These are phyloP conservation scores for Sutorius eximius DNA, from an alignment of 1,284 basidiomycete genomes.

Conservation along the genomic window DNA sequence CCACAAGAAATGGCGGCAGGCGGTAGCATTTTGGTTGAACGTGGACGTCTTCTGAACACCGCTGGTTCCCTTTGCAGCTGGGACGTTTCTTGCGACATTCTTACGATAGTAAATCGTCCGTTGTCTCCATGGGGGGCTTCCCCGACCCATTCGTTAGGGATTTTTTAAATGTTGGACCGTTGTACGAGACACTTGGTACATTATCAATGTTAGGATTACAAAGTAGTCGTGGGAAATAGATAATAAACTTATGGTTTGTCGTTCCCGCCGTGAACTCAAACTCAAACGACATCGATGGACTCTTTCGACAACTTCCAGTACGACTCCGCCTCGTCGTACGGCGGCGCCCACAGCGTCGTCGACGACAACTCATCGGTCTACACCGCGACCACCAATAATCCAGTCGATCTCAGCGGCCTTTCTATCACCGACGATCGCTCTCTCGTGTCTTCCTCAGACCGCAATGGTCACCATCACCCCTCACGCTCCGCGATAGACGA, in stretches of 20 bases:
- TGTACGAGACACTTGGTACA: conserved; percentile 7
- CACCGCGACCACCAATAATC: conserved; percentile 65
- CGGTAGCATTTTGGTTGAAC: conserved; percentile 20
- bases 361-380: conserved; percentile 87
- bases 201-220: conserved; percentile 14
- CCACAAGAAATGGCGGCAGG: conserved; percentile 25
- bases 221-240: conserved; percentile 34
- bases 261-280: conserved; percentile 2
- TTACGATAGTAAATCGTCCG: conserved; percentile 1
- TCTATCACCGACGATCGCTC: conserved; percentile 60
- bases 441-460: conserved; percentile 40
- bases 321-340: conserved; percentile 75
- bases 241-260: conserved; percentile 5
- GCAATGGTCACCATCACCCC: conserved; percentile 39
- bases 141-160: conserved; percentile 18
- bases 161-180: conserved; percentile 12
- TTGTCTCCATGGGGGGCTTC: conserved; percentile 6
- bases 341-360: conserved; percentile 67
- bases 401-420: conserved; percentile 65
- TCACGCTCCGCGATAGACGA: conserved; percentile 60
- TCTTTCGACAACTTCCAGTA: conserved; percentile 87
- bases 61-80: not conserved
- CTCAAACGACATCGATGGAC: conserved; percentile 57
- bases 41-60: not conserved
- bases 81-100: conserved; percentile 15